Evolutionary conservation across 139 green algal species (phyloP), one percentile per base, ranked within the genome.

Genomic region (Pleodorina starrii): DNA sequence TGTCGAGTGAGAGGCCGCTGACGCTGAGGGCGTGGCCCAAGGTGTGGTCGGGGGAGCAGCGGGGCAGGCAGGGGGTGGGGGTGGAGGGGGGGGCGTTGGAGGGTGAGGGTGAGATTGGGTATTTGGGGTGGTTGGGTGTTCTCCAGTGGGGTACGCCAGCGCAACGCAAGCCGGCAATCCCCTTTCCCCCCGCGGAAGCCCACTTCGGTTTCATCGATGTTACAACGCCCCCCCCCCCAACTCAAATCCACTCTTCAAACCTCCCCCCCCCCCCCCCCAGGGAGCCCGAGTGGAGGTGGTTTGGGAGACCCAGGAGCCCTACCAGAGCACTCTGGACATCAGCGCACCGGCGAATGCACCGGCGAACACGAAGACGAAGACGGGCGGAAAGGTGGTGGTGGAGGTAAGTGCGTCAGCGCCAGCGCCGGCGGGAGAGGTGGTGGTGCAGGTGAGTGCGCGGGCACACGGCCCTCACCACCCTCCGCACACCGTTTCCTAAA

Each of bases 241-340:
- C 29, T 17, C 57, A n/a, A 75, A 44, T 75, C 35, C n/a, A 25
- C 35, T 44, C 66, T 60, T 60, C 17, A 25, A 17, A 43, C 9
- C 19, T 10, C 6, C 9, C 9, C 66, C 35, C 4, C n/a, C 29
- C n/a, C 19, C 7, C 6, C 66, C 32, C 9, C 66, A 84, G 73
- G 74, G 59, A 9, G 50, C 54, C 0, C 29, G 10, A 11, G 86
- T 90, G 59, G 74, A 84, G 57, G 46, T 90, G 46, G 42, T 80
- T 11, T 90, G 86, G 86, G 86, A 90, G 74, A 90, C 75, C 1
- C 5, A 25, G 32, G 19, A 86, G 86, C 86, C 86, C 17, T 90
- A 90, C 63, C 60, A 90, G 57, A 81, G 57, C 38, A 84, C 69
- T 4, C 6, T 90, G 25, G 75, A 90, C 32, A 44, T 83, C 57